These are phyloP conservation scores for Fusarium sp. DNA, from an alignment of 2,329 filamentous ascomycete species.

Conservation along the genomic window DNA sequence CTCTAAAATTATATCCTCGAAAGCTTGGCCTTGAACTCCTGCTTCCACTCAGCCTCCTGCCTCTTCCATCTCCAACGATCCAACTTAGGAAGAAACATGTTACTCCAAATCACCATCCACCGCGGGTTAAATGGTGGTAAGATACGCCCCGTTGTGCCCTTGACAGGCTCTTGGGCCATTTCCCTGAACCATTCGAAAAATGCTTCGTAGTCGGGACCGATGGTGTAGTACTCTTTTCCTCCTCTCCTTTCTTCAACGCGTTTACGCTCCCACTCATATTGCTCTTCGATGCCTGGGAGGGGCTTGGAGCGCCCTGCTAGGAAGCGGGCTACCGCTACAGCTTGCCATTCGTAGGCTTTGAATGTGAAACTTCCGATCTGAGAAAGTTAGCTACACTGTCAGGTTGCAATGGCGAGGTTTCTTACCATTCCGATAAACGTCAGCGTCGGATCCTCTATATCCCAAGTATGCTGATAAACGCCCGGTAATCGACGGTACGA, in stretches of 20 bases:
- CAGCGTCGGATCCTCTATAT: conserved; percentile 31
- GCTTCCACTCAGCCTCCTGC: conserved; percentile 25
- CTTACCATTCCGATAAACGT: conserved; percentile 29
- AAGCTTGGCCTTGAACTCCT: not conserved
- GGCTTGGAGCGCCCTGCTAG: conserved; percentile 19
- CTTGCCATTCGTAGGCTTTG: conserved; percentile 40
- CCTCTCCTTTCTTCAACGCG: conserved; percentile 30
- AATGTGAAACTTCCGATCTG: conserved; percentile 38
- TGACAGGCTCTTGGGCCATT: conserved; percentile 28
- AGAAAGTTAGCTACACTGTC: accelerated
- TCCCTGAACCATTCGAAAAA: conserved; percentile 32
- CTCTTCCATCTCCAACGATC: conserved; percentile 31
- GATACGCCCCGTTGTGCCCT: conserved; percentile 18
- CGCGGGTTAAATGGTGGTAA: conserved; percentile 27
- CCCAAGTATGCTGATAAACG: conserved; percentile 34
- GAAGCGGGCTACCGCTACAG: conserved; percentile 29
- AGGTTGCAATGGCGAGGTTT: accelerated
- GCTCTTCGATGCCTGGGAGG: conserved; percentile 9
- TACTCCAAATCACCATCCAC: conserved; percentile 35
- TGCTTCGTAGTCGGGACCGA: conserved; percentile 26
- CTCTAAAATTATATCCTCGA: not conserved
- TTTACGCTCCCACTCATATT: conserved; percentile 37
- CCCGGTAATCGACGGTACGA: conserved; percentile 19
- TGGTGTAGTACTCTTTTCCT: conserved; percentile 38
- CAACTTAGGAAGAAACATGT: conserved; percentile 20